A percentile compares a stretch with the other conserved stretches of the same genome.
Conservation (phyloP, 2,329 filamentous ascomycete species). For the Chaetoscypha palmicola region DNA sequence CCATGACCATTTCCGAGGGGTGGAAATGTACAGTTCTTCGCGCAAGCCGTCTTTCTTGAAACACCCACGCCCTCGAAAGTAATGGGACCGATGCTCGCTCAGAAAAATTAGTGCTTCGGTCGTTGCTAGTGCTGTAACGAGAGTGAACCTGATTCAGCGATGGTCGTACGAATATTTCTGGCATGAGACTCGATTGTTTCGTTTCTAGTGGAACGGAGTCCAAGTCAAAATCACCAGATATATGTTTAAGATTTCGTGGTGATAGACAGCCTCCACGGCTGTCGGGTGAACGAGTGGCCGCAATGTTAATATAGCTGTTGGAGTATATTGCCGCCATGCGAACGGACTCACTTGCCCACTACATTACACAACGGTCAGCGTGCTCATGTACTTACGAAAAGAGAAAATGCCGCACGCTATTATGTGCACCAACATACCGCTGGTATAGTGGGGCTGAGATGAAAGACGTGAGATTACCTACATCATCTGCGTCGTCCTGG, state of each 20-base stretch:
- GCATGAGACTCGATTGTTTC: background rate
- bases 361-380: too few relatives aligned
- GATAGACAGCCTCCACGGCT: conserved; percentile 1
- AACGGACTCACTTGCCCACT: background rate
- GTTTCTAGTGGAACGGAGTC: background rate
- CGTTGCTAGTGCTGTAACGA: background rate
- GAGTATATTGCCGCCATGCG: conserved; percentile 1
- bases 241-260: background rate
- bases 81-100: background rate
- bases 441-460: too few relatives aligned
- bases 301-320: background rate
- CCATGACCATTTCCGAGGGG: conserved; percentile 3
- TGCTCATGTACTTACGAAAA: too few relatives aligned
- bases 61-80: conserved; percentile 10
- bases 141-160: background rate
- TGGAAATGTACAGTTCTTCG: conserved; percentile 12
- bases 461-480: too few relatives aligned
- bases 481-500: conserved; percentile 6
- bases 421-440: too few relatives aligned
- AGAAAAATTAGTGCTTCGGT: background rate
- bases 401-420: too few relatives aligned
- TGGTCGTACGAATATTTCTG: background rate
- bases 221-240: background rate
- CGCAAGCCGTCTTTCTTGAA: conserved; percentile 14
- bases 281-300: conserved; percentile 1